phyloP scores from a whole-genome alignment of 2,329 filamentous ascomycete species.

The Phialocephala sp. region DNA sequence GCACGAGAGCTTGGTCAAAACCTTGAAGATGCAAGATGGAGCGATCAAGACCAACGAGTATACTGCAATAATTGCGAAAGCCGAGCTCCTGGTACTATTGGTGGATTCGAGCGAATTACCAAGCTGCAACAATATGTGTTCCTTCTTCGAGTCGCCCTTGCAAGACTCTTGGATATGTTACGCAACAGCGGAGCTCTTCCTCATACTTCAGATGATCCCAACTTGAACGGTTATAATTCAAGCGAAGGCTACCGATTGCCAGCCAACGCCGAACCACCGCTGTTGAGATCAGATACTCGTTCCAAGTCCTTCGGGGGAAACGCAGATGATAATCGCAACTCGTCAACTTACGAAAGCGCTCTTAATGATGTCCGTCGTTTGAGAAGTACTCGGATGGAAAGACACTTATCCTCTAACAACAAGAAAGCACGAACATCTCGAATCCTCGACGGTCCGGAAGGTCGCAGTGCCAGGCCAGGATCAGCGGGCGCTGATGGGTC shows the following conservation, averaged over 20 bases:
- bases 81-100: slow-evolving; percentile 57
- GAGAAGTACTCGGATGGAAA: slow-evolving; percentile 91
- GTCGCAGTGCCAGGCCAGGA: slow-evolving; percentile 69
- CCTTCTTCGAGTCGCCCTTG: slow-evolving; percentile 87
- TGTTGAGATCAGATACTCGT: slow-evolving; percentile 68
- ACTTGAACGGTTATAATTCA: slow-evolving; percentile 68
- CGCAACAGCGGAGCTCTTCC: slow-evolving; percentile 82
- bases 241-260: slow-evolving; percentile 64
- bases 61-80: slow-evolving; percentile 73
- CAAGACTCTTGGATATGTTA: slow-evolving; percentile 85
- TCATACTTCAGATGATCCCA: slow-evolving; percentile 75
- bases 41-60: slow-evolving; percentile 68
- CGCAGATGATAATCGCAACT: slow-evolving; percentile 61
- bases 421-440: slow-evolving; percentile 88
- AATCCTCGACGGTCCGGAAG: slow-evolving; percentile 88
- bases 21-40: slow-evolving; percentile 74
- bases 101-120: slow-evolving; percentile 76
- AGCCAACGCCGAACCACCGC: slow-evolving; percentile 55
- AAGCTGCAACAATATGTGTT: slow-evolving; percentile 96
- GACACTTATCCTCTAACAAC: slow-evolving; percentile 90
- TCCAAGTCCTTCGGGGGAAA: slow-evolving; percentile 77
- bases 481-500: slow-evolving; percentile 69
- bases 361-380: slow-evolving; percentile 93
- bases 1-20: slow-evolving; percentile 72
- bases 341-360: slow-evolving; percentile 90